phyloP scores from a whole-genome alignment of 371 early-diverging fungal species.

The Funneliformis caledonium region DNA sequence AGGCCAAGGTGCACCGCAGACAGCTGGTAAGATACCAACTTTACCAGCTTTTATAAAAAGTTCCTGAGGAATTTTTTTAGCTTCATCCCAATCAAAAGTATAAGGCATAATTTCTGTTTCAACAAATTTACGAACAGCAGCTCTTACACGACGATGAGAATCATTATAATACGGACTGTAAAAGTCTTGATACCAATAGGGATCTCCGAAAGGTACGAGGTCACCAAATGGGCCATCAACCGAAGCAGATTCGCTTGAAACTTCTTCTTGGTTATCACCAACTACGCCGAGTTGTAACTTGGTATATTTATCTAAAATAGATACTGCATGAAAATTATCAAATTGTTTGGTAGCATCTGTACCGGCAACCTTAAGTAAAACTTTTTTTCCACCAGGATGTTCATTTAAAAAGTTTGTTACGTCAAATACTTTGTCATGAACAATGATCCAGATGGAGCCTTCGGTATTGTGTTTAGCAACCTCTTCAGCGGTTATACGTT shows the following conservation, averaged over 20 bases:
- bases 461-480: slow-evolving; percentile 73
- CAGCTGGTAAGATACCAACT: slow-evolving; percentile 72
- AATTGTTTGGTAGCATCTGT: slow-evolving; percentile 90
- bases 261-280: slow-evolving; percentile 45
- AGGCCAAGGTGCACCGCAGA: slow-evolving; percentile 57
- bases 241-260: slow-evolving; percentile 39
- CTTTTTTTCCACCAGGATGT: slow-evolving; percentile 51
- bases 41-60: slow-evolving; percentile 74
- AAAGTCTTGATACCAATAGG: slow-evolving; percentile 84
- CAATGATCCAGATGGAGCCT: slow-evolving; percentile 91
- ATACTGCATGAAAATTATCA: slow-evolving; percentile 77
- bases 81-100: slow-evolving; percentile 87
- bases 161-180: slow-evolving; percentile 80
- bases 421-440: slow-evolving; percentile 85
- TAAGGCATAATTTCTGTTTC: slow-evolving; percentile 83
- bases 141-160: slow-evolving; percentile 73
- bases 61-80: slow-evolving; percentile 70
- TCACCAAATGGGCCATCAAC: slow-evolving; percentile 66
- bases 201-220: slow-evolving; percentile 82
- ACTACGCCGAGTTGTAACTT: slow-evolving; percentile 64
- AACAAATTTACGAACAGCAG: slow-evolving; percentile 72
- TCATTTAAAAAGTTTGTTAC: slow-evolving; percentile 83
- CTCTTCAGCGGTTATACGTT: slow-evolving; percentile 67
- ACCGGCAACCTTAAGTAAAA: slow-evolving; percentile 82
- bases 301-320: slow-evolving; percentile 65